Evolutionary conservation across 441 rosid species (phyloP), one percentile per base, ranked within the genome.

Genomic region (Erysimum pusillum): DNA sequence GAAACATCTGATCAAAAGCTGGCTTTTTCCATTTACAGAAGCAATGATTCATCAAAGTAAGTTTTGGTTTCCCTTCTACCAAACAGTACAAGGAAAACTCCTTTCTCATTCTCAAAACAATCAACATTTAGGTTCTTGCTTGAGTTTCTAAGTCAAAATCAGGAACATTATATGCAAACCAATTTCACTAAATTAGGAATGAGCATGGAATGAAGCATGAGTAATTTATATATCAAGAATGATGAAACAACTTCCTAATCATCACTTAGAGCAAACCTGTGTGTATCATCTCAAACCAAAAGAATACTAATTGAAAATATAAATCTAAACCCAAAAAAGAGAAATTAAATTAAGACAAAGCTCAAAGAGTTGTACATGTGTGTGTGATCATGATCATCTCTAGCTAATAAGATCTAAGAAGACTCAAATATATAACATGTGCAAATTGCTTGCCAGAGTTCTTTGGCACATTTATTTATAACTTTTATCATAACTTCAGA

Each of bases 1-100:
- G 81, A 58, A 71, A 70, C 71, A 71, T 77, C 80, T 64, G 76
- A 77, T 63, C 39, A 77, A 71, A 78, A 78, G 59, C 77, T 66
- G 77, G 38, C 67, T 52, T 48, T 77, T 41, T 67, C 69, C 8
- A 66, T 59, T 59, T 59, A 72, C 59, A 77, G 63, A 72, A 65
- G 77, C 36, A 42, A 71, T 39, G 58, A 41, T 49, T 71, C 63
- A 77, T 20, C 57, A 71, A 65, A 77, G 66, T 15, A 77, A 20
- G 7, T 57, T 22, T 71, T 71, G 67, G 80, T 64, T 69, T 71
- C 68, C 68, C 80, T 63, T 45, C 66, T 63, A 69, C 45, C 60
- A 17, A 63, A 76, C 64, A 51, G 44, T 62, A 63, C 17, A 38
- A 38, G 12, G 45, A 6, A 6, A 56, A 17, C 11, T 32, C 5